Conservation (phyloP, 2,329 filamentous ascomycete genomes). For the Colletotrichum orchidophilum region DNA sequence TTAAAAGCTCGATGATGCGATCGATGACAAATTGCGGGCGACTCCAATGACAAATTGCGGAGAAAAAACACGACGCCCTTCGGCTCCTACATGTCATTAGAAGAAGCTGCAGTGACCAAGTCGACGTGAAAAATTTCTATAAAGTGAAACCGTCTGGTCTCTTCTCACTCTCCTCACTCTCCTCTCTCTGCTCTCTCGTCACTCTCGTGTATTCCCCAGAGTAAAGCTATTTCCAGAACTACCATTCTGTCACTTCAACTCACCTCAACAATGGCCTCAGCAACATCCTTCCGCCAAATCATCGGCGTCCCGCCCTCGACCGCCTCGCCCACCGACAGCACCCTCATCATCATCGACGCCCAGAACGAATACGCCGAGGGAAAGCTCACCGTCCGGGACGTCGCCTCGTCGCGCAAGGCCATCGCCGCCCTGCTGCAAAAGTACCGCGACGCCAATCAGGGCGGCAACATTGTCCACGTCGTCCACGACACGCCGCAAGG, state of each 20-base stretch:
- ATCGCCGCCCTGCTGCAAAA: constrained; percentile 66
- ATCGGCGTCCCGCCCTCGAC: constrained; percentile 64
- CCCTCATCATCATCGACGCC: constrained; percentile 74
- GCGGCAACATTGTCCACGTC: constrained; percentile 66
- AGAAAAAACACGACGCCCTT: background rate
- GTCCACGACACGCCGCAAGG: constrained; percentile 67
- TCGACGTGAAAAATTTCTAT: background rate
- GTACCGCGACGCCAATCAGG: constrained; percentile 59
- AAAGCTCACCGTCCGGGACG: constrained; percentile 63
- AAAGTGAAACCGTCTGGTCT: background rate
- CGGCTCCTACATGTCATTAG: background rate
- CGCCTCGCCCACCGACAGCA: constrained; percentile 65
- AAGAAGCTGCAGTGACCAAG: background rate
- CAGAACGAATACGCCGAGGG: constrained; percentile 75
- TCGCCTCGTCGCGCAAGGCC: constrained; percentile 60
- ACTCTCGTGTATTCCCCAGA: too few relatives aligned
- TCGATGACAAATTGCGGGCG: constrained; percentile 32
- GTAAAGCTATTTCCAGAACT: too few relatives aligned
- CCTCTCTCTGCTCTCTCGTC: too few relatives aligned
- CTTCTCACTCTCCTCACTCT: too few relatives aligned
- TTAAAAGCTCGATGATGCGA: background rate
- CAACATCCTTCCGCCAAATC: constrained; percentile 53
- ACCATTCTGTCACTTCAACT: too few relatives aligned
- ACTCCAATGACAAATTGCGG: constrained; percentile 12
- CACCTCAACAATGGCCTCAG: constrained; percentile 35